phyloP scores from a whole-genome alignment of 805 yeast species.

The Schizosaccharomyces osmophilus region DNA sequence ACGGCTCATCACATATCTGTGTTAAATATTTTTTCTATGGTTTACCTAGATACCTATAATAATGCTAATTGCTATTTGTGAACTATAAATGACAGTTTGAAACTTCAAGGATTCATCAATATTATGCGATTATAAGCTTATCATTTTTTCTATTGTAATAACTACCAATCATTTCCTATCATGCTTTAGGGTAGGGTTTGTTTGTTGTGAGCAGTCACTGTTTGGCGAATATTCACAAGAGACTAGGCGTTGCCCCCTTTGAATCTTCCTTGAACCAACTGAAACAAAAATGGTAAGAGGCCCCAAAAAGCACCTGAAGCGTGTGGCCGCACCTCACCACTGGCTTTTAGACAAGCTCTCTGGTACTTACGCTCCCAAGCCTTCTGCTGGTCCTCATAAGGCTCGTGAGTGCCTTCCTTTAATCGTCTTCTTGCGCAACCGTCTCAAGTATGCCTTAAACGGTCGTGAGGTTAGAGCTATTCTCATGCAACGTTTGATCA shows the following conservation, averaged over 20 bases:
- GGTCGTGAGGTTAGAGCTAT: slow-evolving; percentile 98
- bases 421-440: slow-evolving; percentile 90
- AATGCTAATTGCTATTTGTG: no score
- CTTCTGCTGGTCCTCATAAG: slow-evolving; percentile 98
- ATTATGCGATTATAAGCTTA: no score
- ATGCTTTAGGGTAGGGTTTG: not conserved
- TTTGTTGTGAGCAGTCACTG: not conserved
- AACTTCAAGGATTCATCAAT: no score
- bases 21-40: no score
- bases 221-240: not conserved
- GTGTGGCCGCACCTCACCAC: slow-evolving; percentile 99
- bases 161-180: no score
- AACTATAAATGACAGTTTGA: no score
- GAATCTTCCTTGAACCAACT: not conserved
- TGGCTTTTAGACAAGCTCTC: slow-evolving; percentile 99
- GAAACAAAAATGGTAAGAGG: slow-evolving; percentile 22
- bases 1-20: no score
- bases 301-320: slow-evolving; percentile 84
- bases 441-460: slow-evolving; percentile 94
- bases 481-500: slow-evolving; percentile 92
- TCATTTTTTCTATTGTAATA: no score
- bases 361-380: slow-evolving; percentile 98
- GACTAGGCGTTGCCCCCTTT: no score
- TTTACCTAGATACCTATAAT: no score
- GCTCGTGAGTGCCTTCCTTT: slow-evolving; percentile 94